Evolutionary conservation across 2,329 filamentous ascomycete species (phyloP).

Genomic region (Arthroderma sp.): DNA sequence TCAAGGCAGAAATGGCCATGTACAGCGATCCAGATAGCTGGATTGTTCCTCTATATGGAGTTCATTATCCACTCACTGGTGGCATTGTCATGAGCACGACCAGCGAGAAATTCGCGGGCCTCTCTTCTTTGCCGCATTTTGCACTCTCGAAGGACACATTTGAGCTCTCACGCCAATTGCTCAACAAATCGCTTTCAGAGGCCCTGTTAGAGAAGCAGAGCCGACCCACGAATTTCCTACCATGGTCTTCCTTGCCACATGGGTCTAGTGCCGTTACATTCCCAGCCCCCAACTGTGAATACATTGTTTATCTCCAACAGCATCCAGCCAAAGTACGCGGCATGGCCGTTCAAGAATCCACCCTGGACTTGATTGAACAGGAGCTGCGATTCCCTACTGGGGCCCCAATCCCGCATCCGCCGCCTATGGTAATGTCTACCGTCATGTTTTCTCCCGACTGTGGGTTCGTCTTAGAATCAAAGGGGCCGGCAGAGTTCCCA

Average conservation of each 20-base stretch:
- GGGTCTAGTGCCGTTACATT: conserved; percentile 35
- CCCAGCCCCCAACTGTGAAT: conserved; percentile 70
- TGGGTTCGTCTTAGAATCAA: conserved; percentile 51
- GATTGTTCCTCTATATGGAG: conserved; percentile 67
- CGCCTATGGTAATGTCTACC: conserved; percentile 45
- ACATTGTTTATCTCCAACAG: conserved; percentile 68
- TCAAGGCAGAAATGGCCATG: conserved; percentile 56
- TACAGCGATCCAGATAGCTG: conserved; percentile 63
- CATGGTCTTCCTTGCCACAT: conserved; percentile 62
- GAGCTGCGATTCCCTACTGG: conserved; percentile 49
- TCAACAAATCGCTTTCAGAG: conserved; percentile 59
- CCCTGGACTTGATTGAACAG: conserved; percentile 41
- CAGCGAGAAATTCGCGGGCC: conserved; percentile 85
- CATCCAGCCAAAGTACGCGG: conserved; percentile 26
- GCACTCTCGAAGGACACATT: conserved; percentile 46
- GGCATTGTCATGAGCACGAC: conserved; percentile 72
- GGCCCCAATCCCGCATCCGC: conserved; percentile 38
- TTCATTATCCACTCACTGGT: conserved; percentile 75
- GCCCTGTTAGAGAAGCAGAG: conserved; percentile 52
- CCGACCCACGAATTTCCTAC: conserved; percentile 44
- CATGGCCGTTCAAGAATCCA: conserved; percentile 18
- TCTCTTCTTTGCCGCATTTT: conserved; percentile 80
- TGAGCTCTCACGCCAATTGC: conserved; percentile 46
- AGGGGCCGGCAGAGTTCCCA: conserved; percentile 42
- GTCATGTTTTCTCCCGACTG: conserved; percentile 53